These are phyloP conservation scores for Coniella lustricola DNA, from an alignment of 2,329 filamentous ascomycete genomes.

Conservation along the genomic window DNA sequence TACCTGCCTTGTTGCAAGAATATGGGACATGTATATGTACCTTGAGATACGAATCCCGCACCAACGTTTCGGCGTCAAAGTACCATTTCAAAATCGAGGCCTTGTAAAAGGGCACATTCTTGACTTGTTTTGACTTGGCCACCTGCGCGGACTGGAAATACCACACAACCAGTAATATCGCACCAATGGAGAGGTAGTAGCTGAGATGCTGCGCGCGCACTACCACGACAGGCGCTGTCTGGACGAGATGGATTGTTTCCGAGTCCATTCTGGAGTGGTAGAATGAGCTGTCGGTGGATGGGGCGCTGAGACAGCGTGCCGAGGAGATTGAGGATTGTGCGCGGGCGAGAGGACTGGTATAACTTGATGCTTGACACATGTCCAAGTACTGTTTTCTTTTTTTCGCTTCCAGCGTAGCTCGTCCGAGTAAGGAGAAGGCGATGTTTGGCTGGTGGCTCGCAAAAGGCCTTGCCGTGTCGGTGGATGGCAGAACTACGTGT, in stretches of 20 bases:
- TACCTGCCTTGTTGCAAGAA: neutral
- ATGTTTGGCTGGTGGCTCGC: too few species aligned
- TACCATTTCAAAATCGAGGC: conserved; percentile 44
- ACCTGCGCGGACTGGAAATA: conserved; percentile 26
- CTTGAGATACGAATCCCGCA: conserved; percentile 43
- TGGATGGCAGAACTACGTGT: too few species aligned
- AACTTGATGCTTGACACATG: conserved; percentile 10
- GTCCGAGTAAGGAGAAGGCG: too few species aligned
- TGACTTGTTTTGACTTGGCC: conserved; percentile 26
- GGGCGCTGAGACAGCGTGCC: conserved; percentile 8
- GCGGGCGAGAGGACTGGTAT: conserved; percentile 12
- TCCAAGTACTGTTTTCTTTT: conserved; percentile 3
- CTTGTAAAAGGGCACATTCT: conserved; percentile 38
- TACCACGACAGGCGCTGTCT: conserved; percentile 23
- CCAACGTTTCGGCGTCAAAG: conserved; percentile 40
- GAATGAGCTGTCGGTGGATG: conserved; percentile 18
- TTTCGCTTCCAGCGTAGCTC: too few species aligned
- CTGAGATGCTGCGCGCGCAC: conserved; percentile 26
- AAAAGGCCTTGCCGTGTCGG: too few species aligned
- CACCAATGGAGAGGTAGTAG: conserved; percentile 35
- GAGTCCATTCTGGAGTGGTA: conserved; percentile 20
- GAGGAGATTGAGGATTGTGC: conserved; percentile 7
- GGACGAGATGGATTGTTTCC: conserved; percentile 18
- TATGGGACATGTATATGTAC: conserved; percentile 22
- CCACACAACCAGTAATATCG: conserved; percentile 32